Conservation (phyloP, 441 rosid species). For the Lepidium campestre region DNA sequence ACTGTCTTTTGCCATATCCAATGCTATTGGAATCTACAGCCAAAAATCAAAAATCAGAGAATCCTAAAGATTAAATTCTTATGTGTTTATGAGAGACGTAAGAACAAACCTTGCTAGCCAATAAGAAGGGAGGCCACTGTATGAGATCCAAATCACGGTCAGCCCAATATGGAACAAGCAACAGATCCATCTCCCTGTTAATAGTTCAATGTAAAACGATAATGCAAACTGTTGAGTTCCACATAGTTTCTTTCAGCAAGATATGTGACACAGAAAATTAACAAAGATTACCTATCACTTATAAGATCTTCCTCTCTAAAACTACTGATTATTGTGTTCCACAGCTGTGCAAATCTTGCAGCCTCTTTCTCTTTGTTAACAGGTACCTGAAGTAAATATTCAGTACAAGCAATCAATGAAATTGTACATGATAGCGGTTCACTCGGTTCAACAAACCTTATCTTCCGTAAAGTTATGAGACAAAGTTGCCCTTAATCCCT, state of each 20-base stretch:
- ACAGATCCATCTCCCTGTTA: constrained; percentile 90
- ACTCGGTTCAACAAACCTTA: constrained; percentile 13
- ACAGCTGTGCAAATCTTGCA: constrained; percentile 96
- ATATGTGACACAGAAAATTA: not conserved
- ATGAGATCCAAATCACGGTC: constrained; percentile 84
- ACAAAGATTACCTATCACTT: constrained; percentile 50
- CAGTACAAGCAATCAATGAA: constrained; percentile 1
- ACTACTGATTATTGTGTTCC: constrained; percentile 96
- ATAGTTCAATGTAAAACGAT: not conserved
- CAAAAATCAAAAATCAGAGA: constrained; percentile 15
- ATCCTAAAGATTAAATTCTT: not conserved
- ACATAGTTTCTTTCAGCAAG: constrained; percentile 1
- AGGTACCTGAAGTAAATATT: constrained; percentile 42
- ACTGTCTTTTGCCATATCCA: constrained; percentile 99
- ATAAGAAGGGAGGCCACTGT: constrained; percentile 99
- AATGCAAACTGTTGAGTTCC: not conserved
- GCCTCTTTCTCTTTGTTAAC: constrained; percentile 75
- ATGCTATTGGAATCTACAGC: constrained; percentile 89
- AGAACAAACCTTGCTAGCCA: constrained; percentile 91
- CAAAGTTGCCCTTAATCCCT: constrained; percentile 65
- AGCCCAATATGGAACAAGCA: constrained; percentile 99
- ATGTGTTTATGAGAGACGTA: constrained; percentile 1
- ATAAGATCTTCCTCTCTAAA: constrained; percentile 98
- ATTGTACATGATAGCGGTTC: not conserved
- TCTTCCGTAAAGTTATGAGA: constrained; percentile 63